These are phyloP conservation scores for Barbarea vulgaris DNA, from an alignment of 345 rosid species.

Conservation along the genomic window DNA sequence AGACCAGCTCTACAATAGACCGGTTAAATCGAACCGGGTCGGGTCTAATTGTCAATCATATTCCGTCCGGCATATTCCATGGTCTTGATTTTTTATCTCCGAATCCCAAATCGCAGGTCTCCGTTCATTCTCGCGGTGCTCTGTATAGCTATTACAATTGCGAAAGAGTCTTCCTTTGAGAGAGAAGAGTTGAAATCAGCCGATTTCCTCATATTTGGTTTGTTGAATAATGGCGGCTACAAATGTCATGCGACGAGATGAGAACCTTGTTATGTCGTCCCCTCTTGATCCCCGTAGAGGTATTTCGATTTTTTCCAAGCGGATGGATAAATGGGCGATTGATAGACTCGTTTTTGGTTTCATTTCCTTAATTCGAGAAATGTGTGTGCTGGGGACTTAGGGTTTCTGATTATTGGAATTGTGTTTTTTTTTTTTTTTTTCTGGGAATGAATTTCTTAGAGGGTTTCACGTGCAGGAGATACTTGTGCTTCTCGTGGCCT, in stretches of 20 bases:
- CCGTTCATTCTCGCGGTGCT: constrained; percentile 15
- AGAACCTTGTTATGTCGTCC: constrained; percentile 54
- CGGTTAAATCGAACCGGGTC: not conserved
- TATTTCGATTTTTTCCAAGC: constrained; percentile 5
- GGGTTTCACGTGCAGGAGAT: constrained; percentile 51
- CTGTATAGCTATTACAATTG: not conserved
- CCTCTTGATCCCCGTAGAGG: constrained; percentile 52
- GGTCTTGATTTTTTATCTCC: not conserved
- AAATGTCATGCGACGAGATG: constrained; percentile 59
- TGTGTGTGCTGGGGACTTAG: not conserved
- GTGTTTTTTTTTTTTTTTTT: not conserved
- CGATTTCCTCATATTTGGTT: not conserved
- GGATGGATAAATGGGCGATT: not conserved
- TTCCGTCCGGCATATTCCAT: constrained; percentile 15
- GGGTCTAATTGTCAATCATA: not conserved
- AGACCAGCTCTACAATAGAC: not conserved
- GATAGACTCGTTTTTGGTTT: not conserved
- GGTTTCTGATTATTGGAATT: constrained; percentile 7
- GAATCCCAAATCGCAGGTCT: not conserved
- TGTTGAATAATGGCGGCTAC: constrained; percentile 66
- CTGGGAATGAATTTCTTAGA: not conserved
- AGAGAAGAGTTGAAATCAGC: not conserved
- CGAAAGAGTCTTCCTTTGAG: constrained; percentile 1
- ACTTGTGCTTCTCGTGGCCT: constrained; percentile 56
- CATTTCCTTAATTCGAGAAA: not conserved